A percentile compares a stretch with the other conserved stretches of the same genome.
phyloP scores from a whole-genome alignment of 2,329 filamentous ascomycete species.

The Paecilomyces sp. region DNA sequence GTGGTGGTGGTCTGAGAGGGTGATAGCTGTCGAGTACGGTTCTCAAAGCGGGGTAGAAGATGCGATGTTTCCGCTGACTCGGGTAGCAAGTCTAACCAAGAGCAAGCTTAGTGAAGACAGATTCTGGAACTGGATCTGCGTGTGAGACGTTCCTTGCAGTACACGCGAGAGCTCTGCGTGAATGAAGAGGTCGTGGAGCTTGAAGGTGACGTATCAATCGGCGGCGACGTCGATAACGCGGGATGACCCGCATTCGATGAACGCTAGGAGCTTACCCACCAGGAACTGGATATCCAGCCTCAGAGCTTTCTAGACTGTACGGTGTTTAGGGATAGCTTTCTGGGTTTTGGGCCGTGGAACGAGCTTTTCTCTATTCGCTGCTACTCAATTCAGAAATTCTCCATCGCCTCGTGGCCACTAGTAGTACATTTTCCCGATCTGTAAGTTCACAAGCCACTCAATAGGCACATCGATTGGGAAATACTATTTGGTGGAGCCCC shows the following conservation, averaged over 20 bases:
- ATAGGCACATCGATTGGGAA: background rate
- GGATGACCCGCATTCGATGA: conserved; percentile 3
- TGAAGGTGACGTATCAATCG: conserved; percentile 22
- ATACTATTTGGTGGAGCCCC: background rate
- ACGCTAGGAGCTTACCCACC: conserved; percentile 3
- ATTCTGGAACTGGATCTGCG: background rate
- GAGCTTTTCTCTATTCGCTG: background rate
- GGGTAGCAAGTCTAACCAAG: background rate
- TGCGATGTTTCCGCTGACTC: background rate
- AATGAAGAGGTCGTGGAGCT: conserved; percentile 9
- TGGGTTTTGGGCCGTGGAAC: background rate
- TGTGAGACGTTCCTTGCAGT: background rate
- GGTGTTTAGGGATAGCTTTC: background rate
- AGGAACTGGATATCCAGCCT: background rate
- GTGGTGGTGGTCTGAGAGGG: background rate
- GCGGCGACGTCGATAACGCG: conserved; percentile 17
- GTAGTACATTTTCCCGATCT: background rate
- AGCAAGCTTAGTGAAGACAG: background rate
- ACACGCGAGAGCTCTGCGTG: background rate
- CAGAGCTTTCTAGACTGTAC: background rate
- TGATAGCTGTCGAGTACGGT: background rate
- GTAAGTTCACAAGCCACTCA: background rate
- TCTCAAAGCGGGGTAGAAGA: conserved; percentile 1
- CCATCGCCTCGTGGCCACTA: background rate
- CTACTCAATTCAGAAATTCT: background rate